Conservation (phyloP, 768 basidiomycete genomes). For the Daedalea quercina region DNA sequence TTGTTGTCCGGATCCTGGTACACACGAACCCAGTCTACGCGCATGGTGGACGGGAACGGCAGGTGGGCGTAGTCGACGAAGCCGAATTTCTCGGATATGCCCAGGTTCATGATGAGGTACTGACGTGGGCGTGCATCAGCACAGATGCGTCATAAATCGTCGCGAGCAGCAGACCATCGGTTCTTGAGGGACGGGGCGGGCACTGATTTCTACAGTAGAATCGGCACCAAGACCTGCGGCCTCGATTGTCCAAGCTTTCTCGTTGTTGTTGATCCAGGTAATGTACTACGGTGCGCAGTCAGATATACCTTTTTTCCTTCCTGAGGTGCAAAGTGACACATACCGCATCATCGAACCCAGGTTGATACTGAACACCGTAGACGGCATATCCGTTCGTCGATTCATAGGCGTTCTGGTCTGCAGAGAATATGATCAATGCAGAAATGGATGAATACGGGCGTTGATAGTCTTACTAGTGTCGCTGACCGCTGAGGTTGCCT, state of each 20-base stretch:
- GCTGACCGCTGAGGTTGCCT: constrained; percentile 43
- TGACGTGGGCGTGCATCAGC: no score
- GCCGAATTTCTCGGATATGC: constrained; percentile 60
- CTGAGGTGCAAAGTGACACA: constrained; percentile 12
- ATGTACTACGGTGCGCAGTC: constrained; percentile 50
- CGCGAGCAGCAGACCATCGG: constrained; percentile 57
- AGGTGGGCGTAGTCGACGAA: constrained; percentile 49
- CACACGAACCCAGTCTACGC: constrained; percentile 79
- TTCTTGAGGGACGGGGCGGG: constrained; percentile 73
- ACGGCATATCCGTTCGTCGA: constrained; percentile 50
- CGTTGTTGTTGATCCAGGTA: constrained; percentile 63
- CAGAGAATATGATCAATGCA: constrained; percentile 3
- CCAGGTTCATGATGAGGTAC: constrained; percentile 54
- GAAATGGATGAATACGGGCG: constrained; percentile 2
- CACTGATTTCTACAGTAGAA: constrained; percentile 49
- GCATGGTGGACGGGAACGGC: constrained; percentile 52
- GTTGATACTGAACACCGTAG: constrained; percentile 81
- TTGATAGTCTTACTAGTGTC: constrained; percentile 32
- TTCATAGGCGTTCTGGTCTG: constrained; percentile 71
- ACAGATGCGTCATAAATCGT: constrained; percentile 4
- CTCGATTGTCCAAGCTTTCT: constrained; percentile 66
- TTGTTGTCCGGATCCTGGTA: constrained; percentile 46
- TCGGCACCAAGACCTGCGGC: constrained; percentile 56
- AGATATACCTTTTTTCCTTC: no score
- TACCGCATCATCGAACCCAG: constrained; percentile 57